phyloP scores from a whole-genome alignment of 352 stramenopile genomes.

The Pythium myriotylum region DNA sequence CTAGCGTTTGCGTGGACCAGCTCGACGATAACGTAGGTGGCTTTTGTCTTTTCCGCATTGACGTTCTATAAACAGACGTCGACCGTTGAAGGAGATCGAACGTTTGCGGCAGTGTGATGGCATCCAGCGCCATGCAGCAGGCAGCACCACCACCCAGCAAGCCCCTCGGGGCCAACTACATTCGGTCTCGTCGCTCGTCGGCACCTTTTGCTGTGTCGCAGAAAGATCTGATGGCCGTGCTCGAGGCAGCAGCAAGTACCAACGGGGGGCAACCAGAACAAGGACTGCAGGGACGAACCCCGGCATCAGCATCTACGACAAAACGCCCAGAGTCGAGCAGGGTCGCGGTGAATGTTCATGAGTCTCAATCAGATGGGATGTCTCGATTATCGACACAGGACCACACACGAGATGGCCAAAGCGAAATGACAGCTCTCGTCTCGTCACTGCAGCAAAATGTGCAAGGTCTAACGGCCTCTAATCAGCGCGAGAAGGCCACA shows the following conservation, averaged over 20 bases:
- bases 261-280: too few species aligned
- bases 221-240: slow-evolving; percentile 11
- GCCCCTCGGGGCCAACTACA: slow-evolving; percentile 2
- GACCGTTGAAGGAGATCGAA: too few species aligned
- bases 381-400: slow-evolving; percentile 31
- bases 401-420: slow-evolving; percentile 28
- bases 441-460: slow-evolving; percentile 54
- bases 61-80: too few species aligned
- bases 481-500: slow-evolving; percentile 51
- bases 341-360: background rate
- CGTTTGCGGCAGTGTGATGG: too few species aligned
- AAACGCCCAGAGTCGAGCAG: background rate
- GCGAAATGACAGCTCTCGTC: slow-evolving; percentile 35
- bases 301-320: background rate
- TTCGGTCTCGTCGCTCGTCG: slow-evolving; percentile 11
- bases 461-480: slow-evolving; percentile 39
- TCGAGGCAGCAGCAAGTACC: background rate
- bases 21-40: too few species aligned
- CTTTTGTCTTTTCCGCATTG: too few species aligned
- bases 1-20: too few species aligned
- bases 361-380: background rate
- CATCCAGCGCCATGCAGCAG: slow-evolving; percentile 7
- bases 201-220: slow-evolving; percentile 23
- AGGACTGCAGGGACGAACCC: too few species aligned
- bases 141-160: slow-evolving; percentile 10